Percentiles rank a stretch among this genome's conserved stretches.
Evolutionary conservation across 2,329 filamentous ascomycete species (phyloP).

Genomic region (Orbilia ellipsospora): DNA sequence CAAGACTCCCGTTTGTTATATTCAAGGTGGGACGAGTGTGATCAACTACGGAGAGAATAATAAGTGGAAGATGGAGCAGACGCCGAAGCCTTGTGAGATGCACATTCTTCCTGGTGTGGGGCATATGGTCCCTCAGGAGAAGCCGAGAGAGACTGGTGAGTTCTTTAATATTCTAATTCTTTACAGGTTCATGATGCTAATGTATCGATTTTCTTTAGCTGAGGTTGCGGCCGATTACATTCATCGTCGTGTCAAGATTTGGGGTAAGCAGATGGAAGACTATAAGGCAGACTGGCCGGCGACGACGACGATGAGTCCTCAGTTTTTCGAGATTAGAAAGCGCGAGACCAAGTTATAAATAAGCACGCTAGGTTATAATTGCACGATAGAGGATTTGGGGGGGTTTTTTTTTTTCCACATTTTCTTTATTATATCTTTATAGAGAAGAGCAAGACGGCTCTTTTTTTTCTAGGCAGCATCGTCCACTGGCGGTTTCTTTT

Average conservation of each 20-base stretch:
- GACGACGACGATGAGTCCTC: constrained; percentile 20
- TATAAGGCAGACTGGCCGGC: constrained; percentile 27
- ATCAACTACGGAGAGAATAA: constrained; percentile 68
- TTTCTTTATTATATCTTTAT: neutral
- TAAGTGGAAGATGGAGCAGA: constrained; percentile 70
- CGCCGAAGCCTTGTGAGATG: constrained; percentile 73
- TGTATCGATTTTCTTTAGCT: constrained; percentile 31
- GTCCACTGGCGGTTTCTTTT: neutral
- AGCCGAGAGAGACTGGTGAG: constrained; percentile 74
- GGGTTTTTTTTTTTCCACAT: too few species aligned
- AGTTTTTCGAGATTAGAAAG: constrained; percentile 25
- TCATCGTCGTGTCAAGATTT: constrained; percentile 53
- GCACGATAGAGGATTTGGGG: neutral
- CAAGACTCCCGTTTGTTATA: constrained; percentile 74
- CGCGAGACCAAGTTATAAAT: neutral
- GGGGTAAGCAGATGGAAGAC: constrained; percentile 54
- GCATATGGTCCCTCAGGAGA: constrained; percentile 87
- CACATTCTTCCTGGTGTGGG: constrained; percentile 74
- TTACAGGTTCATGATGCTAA: neutral
- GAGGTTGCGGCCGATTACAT: constrained; percentile 54
- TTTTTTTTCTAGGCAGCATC: too few species aligned
- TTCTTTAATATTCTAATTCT: neutral
- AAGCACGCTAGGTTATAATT: neutral
- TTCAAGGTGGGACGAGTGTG: constrained; percentile 73
- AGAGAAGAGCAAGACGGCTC: too few species aligned